Conservation (phyloP, 371 early-diverging fungal genomes). For the Basidiobolus meristosporus region DNA sequence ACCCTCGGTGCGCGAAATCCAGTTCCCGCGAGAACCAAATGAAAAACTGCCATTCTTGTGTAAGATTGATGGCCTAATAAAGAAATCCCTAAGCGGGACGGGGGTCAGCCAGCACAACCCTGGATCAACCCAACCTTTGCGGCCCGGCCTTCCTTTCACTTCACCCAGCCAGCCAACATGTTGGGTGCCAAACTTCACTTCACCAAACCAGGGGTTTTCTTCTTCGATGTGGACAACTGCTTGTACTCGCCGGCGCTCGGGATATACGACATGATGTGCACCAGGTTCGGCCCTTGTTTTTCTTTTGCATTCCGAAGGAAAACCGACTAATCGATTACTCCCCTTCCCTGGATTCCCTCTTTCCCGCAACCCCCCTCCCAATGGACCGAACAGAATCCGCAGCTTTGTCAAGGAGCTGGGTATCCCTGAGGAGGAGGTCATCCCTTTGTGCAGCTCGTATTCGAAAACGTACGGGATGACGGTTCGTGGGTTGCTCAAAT, state of each 20-base stretch:
- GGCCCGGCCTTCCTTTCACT: no score
- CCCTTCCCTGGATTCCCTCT: no score
- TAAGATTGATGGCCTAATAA: no score
- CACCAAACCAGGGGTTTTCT: constrained; percentile 23
- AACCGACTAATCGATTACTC: constrained; percentile 18
- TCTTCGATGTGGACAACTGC: constrained; percentile 73
- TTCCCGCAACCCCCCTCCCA: no score
- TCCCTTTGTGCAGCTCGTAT: constrained; percentile 27
- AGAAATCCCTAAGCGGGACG: no score
- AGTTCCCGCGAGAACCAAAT: no score
- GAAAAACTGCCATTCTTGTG: no score
- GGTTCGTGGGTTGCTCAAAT: constrained; percentile 48
- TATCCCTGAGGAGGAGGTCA: constrained; percentile 8
- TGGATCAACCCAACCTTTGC: no score
- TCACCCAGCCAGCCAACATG: no score
- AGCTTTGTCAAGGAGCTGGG: constrained; percentile 11
- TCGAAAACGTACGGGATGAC: constrained; percentile 54
- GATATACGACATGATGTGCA: constrained; percentile 34
- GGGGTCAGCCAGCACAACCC: no score
- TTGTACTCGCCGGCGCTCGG: constrained; percentile 43
- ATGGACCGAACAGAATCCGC: constrained; percentile 34
- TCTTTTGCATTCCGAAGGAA: constrained; percentile 13
- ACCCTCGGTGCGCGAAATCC: no score
- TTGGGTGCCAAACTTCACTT: no score
- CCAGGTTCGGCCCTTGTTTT: constrained; percentile 19